These are phyloP conservation scores for Irpex sp. DNA, from an alignment of 1,284 basidiomycete species.

Conservation along the genomic window DNA sequence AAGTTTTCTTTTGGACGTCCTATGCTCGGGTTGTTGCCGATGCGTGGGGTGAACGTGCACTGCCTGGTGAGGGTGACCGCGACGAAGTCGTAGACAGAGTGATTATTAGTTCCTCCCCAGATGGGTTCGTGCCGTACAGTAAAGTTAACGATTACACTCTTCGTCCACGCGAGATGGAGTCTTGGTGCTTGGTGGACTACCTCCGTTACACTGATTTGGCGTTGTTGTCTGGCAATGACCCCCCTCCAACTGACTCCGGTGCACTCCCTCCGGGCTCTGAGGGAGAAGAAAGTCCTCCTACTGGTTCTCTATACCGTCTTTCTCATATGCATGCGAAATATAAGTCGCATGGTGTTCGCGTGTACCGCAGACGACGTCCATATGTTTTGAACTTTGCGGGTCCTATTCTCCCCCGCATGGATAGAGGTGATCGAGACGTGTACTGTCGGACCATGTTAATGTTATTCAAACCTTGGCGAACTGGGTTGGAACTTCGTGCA, in stretches of 20 bases:
- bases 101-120: neutral
- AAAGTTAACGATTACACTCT: conserved; percentile 3
- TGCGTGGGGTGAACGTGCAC: too few relatives aligned
- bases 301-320: neutral
- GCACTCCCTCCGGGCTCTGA: neutral
- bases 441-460: conserved; percentile 31
- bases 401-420: conserved; percentile 23
- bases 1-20: too few relatives aligned
- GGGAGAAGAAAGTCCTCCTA: too few relatives aligned
- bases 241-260: neutral
- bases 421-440: conserved; percentile 29
- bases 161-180: neutral
- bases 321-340: neutral
- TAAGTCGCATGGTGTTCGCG: neutral
- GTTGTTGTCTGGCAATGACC: neutral
- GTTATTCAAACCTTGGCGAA: conserved; percentile 29
- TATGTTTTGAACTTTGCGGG: conserved; percentile 27
- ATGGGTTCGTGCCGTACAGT: neutral
- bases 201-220: neutral
- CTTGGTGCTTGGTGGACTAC: neutral
- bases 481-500: conserved; percentile 23
- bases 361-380: neutral
- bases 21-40: too few relatives aligned
- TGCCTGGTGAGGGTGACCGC: too few relatives aligned
- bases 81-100: neutral